Base-by-base conservation (phyloP, 352 stramenopile genomes). In the Globisporangium emineosum region DNA sequence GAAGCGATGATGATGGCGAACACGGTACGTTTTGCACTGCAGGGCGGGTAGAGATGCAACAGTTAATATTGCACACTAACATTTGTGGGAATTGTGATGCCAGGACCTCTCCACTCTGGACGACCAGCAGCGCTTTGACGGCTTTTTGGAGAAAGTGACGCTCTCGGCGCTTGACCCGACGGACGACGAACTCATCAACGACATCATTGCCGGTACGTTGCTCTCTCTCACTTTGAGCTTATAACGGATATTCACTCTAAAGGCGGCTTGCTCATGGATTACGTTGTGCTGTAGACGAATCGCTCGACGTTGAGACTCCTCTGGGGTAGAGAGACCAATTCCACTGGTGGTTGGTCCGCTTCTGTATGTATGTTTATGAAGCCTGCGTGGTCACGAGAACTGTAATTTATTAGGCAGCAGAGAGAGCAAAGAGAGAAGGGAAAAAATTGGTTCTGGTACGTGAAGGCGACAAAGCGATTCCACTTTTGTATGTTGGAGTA, bases 1-100 rank as follows among this genome's bases (percentile, higher is more conserved):
- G 83, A 93, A 32, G 86, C 84, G 21, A 94, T 92, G 81, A 86
- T 92, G 81, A 83, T 91, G 62, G 76, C 73, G 17, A 90, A 81
- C 60, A 87, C 74, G 35, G 83, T 91, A 73, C 66, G 73, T 73
- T 21, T 67, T n/a, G 17, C 35, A 43, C n/a, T 49, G 21, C 49
- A 35, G 47, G 29, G 23, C 12, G 47, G 30, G 49, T 8, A 23
- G 49, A 53, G 12, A 25, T 7, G 43, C 10, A 40, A 40, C 40
- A 29, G 23, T 1, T 49, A 3, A 15, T 2, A 25, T 56, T 15
- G n/a, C 30, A 55, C 35, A 45, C 23, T 25, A 37, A 40, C 25
- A 43, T 42, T 8, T 45, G 23, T 2, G 40, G 17, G 12, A 56
- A 35, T 21, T n/a, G 25, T 47, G 53, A 51, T 30, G 7, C 57